Conservation (phyloP, 345 rosid genomes). For the Raphanus sativus region DNA sequence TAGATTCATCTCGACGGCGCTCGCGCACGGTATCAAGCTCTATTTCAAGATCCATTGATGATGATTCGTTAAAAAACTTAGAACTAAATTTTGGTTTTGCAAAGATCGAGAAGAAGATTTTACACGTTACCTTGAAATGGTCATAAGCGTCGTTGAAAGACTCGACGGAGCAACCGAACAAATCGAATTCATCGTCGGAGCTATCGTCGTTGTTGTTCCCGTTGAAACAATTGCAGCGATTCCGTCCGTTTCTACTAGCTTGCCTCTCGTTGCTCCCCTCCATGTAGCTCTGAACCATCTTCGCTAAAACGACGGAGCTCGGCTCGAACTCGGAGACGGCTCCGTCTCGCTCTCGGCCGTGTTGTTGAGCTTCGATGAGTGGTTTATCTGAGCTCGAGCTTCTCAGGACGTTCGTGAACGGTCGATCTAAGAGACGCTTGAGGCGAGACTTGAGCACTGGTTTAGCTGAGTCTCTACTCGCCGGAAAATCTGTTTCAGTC, state of each 20-base stretch:
- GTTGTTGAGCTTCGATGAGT: constrained; percentile 24
- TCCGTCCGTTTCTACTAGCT: constrained; percentile 50
- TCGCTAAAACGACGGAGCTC: constrained; percentile 53
- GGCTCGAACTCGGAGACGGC: constrained; percentile 65
- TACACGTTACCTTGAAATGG: constrained; percentile 57
- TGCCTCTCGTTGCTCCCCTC: constrained; percentile 76
- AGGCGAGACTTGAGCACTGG: constrained; percentile 46
- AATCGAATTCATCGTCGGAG: constrained; percentile 80
- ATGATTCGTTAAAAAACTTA: constrained; percentile 4
- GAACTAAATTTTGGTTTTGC: neutral
- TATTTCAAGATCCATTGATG: constrained; percentile 28
- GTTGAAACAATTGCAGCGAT: constrained; percentile 86
- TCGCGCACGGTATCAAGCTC: constrained; percentile 71
- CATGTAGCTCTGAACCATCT: constrained; percentile 80
- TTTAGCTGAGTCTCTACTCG: constrained; percentile 40
- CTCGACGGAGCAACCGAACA: constrained; percentile 47
- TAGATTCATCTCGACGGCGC: constrained; percentile 62
- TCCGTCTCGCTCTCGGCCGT: constrained; percentile 19
- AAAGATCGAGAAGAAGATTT: neutral
- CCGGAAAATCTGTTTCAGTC: constrained; percentile 41
- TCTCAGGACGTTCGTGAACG: constrained; percentile 42
- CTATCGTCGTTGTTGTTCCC: constrained; percentile 66
- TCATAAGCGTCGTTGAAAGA: constrained; percentile 50
- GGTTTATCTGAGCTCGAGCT: constrained; percentile 49
- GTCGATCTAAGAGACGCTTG: constrained; percentile 58